phyloP scores from a whole-genome alignment of 805 yeast species.

The Wickerhamomyces subpelliculosus region DNA sequence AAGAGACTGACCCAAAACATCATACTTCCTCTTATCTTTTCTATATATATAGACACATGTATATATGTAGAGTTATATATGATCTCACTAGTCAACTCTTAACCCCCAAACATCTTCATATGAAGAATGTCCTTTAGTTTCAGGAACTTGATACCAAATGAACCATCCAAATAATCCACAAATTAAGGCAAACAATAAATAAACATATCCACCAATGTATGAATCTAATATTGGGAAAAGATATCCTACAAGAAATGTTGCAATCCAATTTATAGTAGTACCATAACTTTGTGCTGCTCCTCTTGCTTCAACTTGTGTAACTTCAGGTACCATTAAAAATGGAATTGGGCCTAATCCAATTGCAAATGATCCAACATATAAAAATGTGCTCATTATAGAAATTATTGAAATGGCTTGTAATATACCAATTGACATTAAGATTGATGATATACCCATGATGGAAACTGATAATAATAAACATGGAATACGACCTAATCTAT shows the following conservation, averaged over 20 bases:
- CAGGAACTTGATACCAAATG: constrained; percentile 51
- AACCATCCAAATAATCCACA: constrained; percentile 45
- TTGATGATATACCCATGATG: constrained; percentile 61
- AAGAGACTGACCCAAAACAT: too few species aligned
- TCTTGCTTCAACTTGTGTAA: constrained; percentile 74
- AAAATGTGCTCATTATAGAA: constrained; percentile 57
- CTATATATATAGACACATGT: too few species aligned
- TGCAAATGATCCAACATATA: constrained; percentile 81
- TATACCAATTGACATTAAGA: constrained; percentile 63
- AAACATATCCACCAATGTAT: constrained; percentile 70
- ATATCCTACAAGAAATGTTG: constrained; percentile 77
- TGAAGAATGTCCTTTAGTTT: constrained; percentile 58
- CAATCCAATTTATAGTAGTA: constrained; percentile 83
- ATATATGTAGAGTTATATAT: too few species aligned
- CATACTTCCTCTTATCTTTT: neutral
- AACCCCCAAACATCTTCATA: constrained; percentile 65
- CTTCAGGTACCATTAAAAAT: constrained; percentile 78
- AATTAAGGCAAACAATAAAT: constrained; percentile 58
- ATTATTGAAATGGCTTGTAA: constrained; percentile 35
- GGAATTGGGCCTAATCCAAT: constrained; percentile 95
- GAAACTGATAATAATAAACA: constrained; percentile 58
- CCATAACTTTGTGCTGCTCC: constrained; percentile 93
- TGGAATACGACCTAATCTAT: constrained; percentile 67
- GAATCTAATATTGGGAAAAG: constrained; percentile 69
- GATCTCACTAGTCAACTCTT: constrained; percentile 12